Percentiles rank a stretch among this genome's conserved stretches.
Evolutionary conservation across 352 stramenopile genomes (phyloP).

Genomic region (Pythium grandisporangium): DNA sequence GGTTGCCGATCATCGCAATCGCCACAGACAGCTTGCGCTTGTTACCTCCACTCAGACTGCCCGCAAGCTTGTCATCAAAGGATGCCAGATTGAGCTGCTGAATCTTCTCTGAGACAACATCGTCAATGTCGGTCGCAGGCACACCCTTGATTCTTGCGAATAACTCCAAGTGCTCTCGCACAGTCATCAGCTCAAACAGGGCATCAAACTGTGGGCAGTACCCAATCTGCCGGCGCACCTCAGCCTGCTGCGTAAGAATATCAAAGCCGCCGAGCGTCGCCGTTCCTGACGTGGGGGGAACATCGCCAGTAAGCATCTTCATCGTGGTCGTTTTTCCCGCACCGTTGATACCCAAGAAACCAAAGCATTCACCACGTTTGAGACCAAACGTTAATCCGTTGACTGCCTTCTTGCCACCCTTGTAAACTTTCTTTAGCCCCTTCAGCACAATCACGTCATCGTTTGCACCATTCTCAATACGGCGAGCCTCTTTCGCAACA

Average conservation of each 20-base stretch:
- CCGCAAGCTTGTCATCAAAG: slow-evolving; percentile 67
- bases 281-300: slow-evolving; percentile 39
- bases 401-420: slow-evolving; percentile 69
- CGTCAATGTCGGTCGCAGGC: slow-evolving; percentile 19
- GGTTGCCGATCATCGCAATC: slow-evolving; percentile 90
- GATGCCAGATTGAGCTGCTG: slow-evolving; percentile 53
- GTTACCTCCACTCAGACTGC: slow-evolving; percentile 79
- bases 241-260: slow-evolving; percentile 60
- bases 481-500: slow-evolving; percentile 11
- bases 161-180: slow-evolving; percentile 83
- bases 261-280: slow-evolving; percentile 62
- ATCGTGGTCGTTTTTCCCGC: slow-evolving; percentile 94
- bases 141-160: slow-evolving; percentile 89
- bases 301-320: slow-evolving; percentile 92
- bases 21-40: slow-evolving; percentile 91
- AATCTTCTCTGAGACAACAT: slow-evolving; percentile 58
- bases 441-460: slow-evolving; percentile 43
- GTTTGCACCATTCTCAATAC: slow-evolving; percentile 7
- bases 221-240: slow-evolving; percentile 72
- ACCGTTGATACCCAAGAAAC: slow-evolving; percentile 93
- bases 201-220: slow-evolving; percentile 92
- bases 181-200: slow-evolving; percentile 75
- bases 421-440: slow-evolving; percentile 83
- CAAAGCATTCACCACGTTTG: slow-evolving; percentile 90
- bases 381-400: slow-evolving; percentile 69